Conservation (phyloP, 192 early-diverging fungal species). For the Gonapodya prolifera region DNA sequence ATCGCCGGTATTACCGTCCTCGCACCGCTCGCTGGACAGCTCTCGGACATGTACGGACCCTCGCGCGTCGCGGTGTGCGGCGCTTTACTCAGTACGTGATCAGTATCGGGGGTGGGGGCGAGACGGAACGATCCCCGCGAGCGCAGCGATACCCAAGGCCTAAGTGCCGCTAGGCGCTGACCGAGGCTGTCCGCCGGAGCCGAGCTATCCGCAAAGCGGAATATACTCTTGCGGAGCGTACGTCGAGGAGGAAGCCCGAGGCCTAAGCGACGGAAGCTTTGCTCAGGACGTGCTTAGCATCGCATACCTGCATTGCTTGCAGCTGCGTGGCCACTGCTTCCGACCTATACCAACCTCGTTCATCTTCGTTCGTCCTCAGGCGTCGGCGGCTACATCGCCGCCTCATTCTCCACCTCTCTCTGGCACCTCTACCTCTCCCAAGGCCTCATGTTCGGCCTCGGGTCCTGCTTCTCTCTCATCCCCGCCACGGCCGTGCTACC, state of each 20-base stretch:
- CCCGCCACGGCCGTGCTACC: constrained; percentile 44
- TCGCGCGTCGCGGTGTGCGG: not conserved
- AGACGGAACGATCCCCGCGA: too few relatives aligned
- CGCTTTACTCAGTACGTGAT: not conserved
- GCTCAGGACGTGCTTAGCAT: too few relatives aligned
- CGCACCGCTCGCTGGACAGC: not conserved
- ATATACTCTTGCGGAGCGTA: too few relatives aligned
- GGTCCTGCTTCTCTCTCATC: constrained; percentile 36
- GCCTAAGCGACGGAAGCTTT: too few relatives aligned
- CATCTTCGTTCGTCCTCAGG: not conserved
- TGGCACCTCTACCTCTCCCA: constrained; percentile 57
- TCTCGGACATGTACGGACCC: not conserved
- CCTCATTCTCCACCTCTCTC: constrained; percentile 42
- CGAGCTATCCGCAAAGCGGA: too few relatives aligned
- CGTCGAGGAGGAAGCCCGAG: too few relatives aligned
- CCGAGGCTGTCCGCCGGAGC: too few relatives aligned
- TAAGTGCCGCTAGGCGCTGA: too few relatives aligned
- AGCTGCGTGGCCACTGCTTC: not conserved
- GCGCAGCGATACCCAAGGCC: too few relatives aligned
- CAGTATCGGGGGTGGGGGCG: too few relatives aligned
- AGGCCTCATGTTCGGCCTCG: constrained; percentile 48
- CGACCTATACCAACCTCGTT: too few relatives aligned
- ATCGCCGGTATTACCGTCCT: not conserved
- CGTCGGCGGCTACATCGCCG: constrained; percentile 17
- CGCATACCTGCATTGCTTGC: not conserved